These are phyloP conservation scores for Colletotrichum spinosum DNA, from an alignment of 2,329 filamentous ascomycete species.

Conservation along the genomic window DNA sequence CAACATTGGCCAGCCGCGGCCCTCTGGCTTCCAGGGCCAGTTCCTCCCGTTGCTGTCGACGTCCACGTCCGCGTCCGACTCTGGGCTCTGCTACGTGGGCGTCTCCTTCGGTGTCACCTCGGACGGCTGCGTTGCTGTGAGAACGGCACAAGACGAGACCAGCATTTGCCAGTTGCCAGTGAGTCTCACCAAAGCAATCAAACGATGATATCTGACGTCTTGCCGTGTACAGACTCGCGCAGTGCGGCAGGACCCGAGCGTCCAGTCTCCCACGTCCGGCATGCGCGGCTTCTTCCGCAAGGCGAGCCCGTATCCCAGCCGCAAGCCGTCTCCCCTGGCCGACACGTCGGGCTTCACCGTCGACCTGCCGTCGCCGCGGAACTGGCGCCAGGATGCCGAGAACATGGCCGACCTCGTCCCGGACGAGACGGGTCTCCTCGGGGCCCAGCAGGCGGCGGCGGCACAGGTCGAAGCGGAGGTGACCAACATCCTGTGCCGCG, in stretches of 20 bases:
- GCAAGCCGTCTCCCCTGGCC: not conserved
- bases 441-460: not conserved
- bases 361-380: not conserved
- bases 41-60: not conserved
- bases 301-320: not conserved
- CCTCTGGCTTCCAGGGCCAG: not conserved
- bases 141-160: not conserved
- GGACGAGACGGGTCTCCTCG: not conserved
- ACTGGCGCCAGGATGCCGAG: not conserved
- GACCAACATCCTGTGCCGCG: not conserved
- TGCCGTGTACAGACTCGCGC: not conserved
- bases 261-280: not conserved
- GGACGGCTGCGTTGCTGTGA: slow-evolving; percentile 5
- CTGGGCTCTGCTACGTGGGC: not conserved
- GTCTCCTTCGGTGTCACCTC: not conserved
- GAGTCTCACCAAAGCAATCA: not conserved
- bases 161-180: slow-evolving; percentile 2
- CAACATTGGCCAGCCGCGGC: slow-evolving; percentile 11
- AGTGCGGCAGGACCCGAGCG: not conserved
- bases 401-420: not conserved
- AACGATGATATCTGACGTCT: not conserved
- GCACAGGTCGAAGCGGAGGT: slow-evolving; percentile 2
- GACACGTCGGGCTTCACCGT: slow-evolving; percentile 2
- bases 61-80: not conserved
- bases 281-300: slow-evolving; percentile 6